Base-by-base conservation (phyloP, 108 stramenopile species). In the Aureococcus anophagefferens region DNA sequence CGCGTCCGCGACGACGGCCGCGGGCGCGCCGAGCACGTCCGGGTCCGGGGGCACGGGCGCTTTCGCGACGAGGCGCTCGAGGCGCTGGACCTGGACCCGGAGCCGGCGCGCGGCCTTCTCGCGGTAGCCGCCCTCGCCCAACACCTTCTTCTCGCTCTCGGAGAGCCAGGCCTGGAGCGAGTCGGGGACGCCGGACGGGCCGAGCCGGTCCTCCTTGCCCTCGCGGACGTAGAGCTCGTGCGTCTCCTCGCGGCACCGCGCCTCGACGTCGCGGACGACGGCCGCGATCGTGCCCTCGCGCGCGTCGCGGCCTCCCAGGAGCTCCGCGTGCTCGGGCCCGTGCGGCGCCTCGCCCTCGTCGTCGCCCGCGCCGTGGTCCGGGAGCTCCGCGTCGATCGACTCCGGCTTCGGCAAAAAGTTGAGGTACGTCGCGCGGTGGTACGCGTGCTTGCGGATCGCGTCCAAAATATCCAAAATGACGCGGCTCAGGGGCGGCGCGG, bases 41-140 rank as follows among this genome's bases (percentile, higher is more conserved):
- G 62, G 44, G 65, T 80, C 75, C 15, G 68, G 75, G 32, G 70
- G 80, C 46, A 75, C 77, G 14, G 80, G 77, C 16, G 64, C 70
- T 63, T 79, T 78, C 74, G 80, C 80, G 31, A 83, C 46, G 13
- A 83, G 77, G 13, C 30, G 33, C 74, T 83, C 82, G 51, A 80
- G 67, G 28, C 75, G 72, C 40, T 63, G 30, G 34, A 81, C 76
- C 70, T 83, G 70, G 25, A 35, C 5, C 72, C 77, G 35, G 0
- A 78, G 17, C n/a, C 77, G 64, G 9, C 72, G 62, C 67, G 71
- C 32, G 28, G 67, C 35, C 65, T 67, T 65, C 68, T 78, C 77
- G 30, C 66, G 66, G 46, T 78, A 63, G 37, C 77, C 82, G 5
- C 64, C 69, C 0, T 79, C 62, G 28, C 82, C 78, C 31, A 83